Evolutionary conservation across 1,139 yeast species (phyloP).

Genomic region (Candida sanyaensis): DNA sequence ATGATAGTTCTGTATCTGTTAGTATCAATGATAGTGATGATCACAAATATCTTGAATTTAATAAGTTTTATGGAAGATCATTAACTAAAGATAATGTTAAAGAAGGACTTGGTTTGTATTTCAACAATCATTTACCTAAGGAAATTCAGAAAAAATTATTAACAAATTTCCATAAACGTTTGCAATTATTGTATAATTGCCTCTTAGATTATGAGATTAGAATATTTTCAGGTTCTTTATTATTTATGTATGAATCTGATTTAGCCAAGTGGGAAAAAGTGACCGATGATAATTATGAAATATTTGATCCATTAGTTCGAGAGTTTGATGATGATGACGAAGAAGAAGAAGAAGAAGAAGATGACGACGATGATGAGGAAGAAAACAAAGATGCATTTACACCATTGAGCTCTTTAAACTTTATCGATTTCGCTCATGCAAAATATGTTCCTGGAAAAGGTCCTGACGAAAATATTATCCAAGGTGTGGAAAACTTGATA

Average conservation of each 20-base stretch:
- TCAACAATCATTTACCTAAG: slow-evolving; percentile 10
- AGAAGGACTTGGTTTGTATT: slow-evolving; percentile 52
- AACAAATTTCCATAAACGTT: slow-evolving; percentile 51
- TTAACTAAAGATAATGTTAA: slow-evolving; percentile 46
- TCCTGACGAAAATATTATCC: slow-evolving; percentile 66
- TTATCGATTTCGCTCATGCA: slow-evolving; percentile 94
- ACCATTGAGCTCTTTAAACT: slow-evolving; percentile 46
- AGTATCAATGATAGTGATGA: slow-evolving; percentile 21
- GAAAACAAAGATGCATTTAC: slow-evolving; percentile 22
- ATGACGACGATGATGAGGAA: slow-evolving; percentile 21
- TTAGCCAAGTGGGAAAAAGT: slow-evolving; percentile 41
- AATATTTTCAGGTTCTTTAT: slow-evolving; percentile 71
- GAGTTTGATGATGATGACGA: slow-evolving; percentile 27
- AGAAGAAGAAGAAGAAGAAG: slow-evolving; percentile 37
- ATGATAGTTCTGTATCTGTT: slow-evolving; percentile 14
- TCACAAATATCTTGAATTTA: slow-evolving; percentile 48
- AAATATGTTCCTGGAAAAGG: slow-evolving; percentile 63
- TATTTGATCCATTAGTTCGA: slow-evolving; percentile 40
- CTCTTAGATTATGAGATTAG: slow-evolving; percentile 63
- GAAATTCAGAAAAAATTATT: slow-evolving; percentile 25
- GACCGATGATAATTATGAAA: slow-evolving; percentile 26
- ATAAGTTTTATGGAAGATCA: slow-evolving; percentile 72
- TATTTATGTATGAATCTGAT: slow-evolving; percentile 77
- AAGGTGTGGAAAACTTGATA: slow-evolving; percentile 66
- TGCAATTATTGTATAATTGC: slow-evolving; percentile 67